These are phyloP conservation scores for Calonectria multiphialidica DNA, from an alignment of 2,329 filamentous ascomycete genomes.

Conservation along the genomic window DNA sequence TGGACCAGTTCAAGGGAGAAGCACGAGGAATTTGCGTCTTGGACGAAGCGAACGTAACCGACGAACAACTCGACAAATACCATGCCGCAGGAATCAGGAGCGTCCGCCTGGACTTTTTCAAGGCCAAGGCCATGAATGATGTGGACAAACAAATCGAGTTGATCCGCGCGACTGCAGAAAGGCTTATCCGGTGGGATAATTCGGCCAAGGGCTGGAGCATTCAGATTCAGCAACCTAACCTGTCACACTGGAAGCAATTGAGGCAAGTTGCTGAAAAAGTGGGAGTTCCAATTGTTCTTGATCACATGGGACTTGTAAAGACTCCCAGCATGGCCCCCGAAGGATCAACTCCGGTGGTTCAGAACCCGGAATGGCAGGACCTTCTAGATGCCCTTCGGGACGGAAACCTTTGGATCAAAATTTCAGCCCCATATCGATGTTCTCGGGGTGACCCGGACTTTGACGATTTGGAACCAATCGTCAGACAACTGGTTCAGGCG, in stretches of 20 bases:
- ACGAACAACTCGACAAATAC: conserved; percentile 11
- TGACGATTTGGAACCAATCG: conserved; percentile 14
- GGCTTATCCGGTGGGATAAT: conserved; percentile 7
- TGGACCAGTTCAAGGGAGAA: conserved; percentile 11
- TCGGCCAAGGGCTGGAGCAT: conserved; percentile 19
- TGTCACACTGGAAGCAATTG: conserved; percentile 16
- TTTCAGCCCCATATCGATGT: conserved; percentile 18
- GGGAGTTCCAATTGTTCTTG: conserved; percentile 11
- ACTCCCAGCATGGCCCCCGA: conserved; percentile 13
- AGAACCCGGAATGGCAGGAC: conserved; percentile 13
- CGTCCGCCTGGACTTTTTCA: conserved; percentile 22
- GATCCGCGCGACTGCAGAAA: conserved; percentile 9
- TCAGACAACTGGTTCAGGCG: conserved; percentile 15
- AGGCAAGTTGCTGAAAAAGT: neutral
- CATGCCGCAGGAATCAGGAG: conserved; percentile 19
- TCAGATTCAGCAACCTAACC: conserved; percentile 17
- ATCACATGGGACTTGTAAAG: conserved; percentile 25
- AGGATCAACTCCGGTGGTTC: neutral
- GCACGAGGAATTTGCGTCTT: conserved; percentile 21
- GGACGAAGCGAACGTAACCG: conserved; percentile 19
- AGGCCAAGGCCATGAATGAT: conserved; percentile 18
- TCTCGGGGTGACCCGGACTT: conserved; percentile 14
- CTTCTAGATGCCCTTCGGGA: conserved; percentile 4
- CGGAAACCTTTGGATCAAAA: conserved; percentile 20
- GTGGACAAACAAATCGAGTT: conserved; percentile 12